Evolutionary conservation across 2,329 filamentous ascomycete genomes (phyloP).

Genomic region (Diaporthe citri): DNA sequence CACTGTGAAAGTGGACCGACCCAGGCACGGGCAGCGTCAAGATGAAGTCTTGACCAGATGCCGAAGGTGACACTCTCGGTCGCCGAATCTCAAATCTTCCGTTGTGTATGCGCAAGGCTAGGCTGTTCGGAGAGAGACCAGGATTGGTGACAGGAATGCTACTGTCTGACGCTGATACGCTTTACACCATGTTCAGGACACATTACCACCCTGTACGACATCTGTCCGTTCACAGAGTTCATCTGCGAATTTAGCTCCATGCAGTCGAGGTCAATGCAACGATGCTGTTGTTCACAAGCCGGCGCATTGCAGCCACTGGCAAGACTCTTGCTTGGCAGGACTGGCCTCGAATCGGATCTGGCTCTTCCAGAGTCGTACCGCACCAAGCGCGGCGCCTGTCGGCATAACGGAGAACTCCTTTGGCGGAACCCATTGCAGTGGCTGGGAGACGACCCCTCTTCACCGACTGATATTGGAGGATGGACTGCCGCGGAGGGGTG

Average conservation of each 20-base stretch:
- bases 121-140: background rate
- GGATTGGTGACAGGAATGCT: background rate
- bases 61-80: background rate
- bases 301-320: background rate
- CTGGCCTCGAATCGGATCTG: background rate
- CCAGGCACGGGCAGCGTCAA: background rate
- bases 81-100: background rate
- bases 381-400: conserved; percentile 6
- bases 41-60: background rate
- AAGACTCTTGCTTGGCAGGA: background rate
- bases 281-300: background rate
- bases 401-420: background rate
- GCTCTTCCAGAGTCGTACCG: background rate
- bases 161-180: background rate
- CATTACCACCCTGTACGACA: background rate
- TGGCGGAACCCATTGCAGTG: conserved; percentile 1
- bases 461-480: conserved; percentile 26
- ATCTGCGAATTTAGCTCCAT: background rate
- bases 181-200: background rate
- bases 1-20: conserved; percentile 3
- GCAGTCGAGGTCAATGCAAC: background rate
- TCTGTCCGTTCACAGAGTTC: background rate
- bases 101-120: background rate
- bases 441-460: background rate
- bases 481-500: conserved; percentile 27